Conservation (phyloP, 345 rosid species). For the Leavenworthia alabamica region DNA sequence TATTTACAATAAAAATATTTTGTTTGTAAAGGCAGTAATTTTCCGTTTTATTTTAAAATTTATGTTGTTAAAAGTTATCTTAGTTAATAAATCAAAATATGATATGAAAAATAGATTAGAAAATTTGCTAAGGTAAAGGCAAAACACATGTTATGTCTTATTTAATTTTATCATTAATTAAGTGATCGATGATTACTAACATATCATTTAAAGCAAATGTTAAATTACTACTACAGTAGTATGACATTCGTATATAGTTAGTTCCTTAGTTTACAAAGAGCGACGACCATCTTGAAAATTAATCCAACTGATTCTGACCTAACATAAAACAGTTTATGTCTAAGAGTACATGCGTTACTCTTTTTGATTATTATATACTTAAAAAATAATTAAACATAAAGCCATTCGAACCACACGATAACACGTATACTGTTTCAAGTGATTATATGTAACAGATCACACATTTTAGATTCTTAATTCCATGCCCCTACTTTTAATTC, state of each 20-base stretch:
- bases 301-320: conserved; percentile 2
- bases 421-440: neutral
- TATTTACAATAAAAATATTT: neutral
- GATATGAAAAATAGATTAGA: too few species aligned
- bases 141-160: neutral
- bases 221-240: neutral
- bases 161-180: neutral
- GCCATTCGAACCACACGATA: neutral
- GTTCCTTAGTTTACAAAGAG: neutral
- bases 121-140: neutral
- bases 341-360: neutral
- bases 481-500: neutral
- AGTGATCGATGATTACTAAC: neutral
- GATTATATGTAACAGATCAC: neutral
- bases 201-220: neutral
- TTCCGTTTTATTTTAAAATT: too few species aligned
- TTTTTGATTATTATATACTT: neutral
- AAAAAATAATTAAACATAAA: neutral
- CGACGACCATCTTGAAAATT: conserved; percentile 1
- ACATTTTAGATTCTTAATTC: neutral
- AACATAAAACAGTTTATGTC: neutral
- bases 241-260: neutral
- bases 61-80: too few species aligned
- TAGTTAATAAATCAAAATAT: too few species aligned
- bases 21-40: too few species aligned